Evolutionary conservation across 345 rosid genomes (phyloP).

Genomic region (Geranium rotundifolium): DNA sequence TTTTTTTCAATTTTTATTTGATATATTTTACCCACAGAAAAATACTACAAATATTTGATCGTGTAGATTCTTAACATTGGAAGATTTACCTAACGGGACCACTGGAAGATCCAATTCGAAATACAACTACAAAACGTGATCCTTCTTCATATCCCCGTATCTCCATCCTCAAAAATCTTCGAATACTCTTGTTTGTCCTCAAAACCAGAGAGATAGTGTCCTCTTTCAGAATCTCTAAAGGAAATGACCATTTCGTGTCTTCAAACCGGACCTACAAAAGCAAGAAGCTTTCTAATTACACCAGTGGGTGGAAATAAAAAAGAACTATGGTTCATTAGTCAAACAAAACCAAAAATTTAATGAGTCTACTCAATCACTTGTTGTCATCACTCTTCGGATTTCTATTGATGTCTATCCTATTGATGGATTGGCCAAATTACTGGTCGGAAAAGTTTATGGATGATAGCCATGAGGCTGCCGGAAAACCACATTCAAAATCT

Average conservation of each 20-base stretch:
- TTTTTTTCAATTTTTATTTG: too few species aligned
- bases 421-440: background rate
- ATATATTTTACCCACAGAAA: background rate
- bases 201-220: conserved; percentile 78
- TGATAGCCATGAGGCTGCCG: background rate
- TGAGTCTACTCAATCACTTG: background rate
- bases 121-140: conserved; percentile 84
- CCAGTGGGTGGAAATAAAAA: background rate
- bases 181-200: conserved; percentile 45
- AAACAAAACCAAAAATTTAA: background rate
- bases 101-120: conserved; percentile 65
- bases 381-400: too few species aligned
- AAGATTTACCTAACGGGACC: conserved; percentile 77
- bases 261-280: conserved; percentile 52
- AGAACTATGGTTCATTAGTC: background rate
- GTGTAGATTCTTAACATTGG: background rate
- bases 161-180: conserved; percentile 55
- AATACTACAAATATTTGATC: too few species aligned
- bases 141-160: conserved; percentile 98
- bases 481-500: background rate
- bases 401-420: too few species aligned
- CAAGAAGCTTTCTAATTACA: conserved; percentile 2
- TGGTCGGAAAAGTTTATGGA: background rate
- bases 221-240: conserved; percentile 69
- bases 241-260: conserved; percentile 91